These are phyloP conservation scores for Telopea speciosissima DNA, from an alignment of 177 flowering plant genomes.

Conservation along the genomic window DNA sequence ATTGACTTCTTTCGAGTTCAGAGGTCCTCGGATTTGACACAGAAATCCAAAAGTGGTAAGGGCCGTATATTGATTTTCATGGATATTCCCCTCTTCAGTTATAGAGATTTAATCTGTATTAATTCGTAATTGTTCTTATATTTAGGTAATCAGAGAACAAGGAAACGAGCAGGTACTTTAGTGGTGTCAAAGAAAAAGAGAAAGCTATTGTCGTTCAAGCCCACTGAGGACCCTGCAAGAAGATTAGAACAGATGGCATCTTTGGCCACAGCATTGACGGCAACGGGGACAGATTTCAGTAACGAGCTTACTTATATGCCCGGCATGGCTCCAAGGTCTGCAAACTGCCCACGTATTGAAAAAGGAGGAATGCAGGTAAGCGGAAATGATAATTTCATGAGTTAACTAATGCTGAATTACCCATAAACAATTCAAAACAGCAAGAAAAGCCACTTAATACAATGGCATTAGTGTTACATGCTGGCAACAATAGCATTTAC, in stretches of 20 bases:
- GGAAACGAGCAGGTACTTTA: conserved; percentile 39
- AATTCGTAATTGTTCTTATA: not conserved
- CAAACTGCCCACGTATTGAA: conserved; percentile 61
- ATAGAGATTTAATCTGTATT: not conserved
- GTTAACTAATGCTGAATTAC: too few relatives aligned
- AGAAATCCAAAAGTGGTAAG: conserved; percentile 38
- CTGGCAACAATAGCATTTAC: too few relatives aligned
- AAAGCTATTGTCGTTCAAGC: conserved; percentile 63
- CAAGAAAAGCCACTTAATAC: too few relatives aligned
- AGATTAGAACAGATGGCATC: conserved; percentile 86
- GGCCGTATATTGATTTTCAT: not conserved
- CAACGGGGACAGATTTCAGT: conserved; percentile 62
- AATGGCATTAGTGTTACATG: too few relatives aligned
- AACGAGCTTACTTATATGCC: conserved; percentile 69
- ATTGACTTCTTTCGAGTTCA: conserved; percentile 84
- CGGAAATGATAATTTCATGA: not conserved
- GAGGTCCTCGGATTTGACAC: conserved; percentile 26
- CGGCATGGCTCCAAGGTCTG: conserved; percentile 80
- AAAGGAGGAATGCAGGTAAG: conserved; percentile 89
- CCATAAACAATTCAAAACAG: too few relatives aligned
- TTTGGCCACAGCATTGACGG: conserved; percentile 72
- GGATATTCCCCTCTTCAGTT: not conserved
- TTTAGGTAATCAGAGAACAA: conserved; percentile 41
- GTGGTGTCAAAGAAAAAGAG: conserved; percentile 64
- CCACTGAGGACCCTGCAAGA: conserved; percentile 57